Base-by-base conservation (phyloP, 164 flowering plant genomes). In the Buxus sempervirens region DNA sequence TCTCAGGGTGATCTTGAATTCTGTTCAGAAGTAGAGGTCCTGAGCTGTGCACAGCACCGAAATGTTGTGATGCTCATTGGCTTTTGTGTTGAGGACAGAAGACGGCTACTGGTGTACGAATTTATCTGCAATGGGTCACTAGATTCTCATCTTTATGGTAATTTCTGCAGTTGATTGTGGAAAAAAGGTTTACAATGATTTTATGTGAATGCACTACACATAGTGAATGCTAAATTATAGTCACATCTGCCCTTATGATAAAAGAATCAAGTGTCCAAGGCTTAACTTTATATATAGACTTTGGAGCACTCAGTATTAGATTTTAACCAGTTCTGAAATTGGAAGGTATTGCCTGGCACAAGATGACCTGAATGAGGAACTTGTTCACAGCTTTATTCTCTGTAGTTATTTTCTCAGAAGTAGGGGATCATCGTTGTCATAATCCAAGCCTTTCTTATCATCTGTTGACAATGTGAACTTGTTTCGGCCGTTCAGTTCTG, bases 11-110 rank as follows among this genome's bases (percentile, higher is more conserved):
- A 95, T 76, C 72, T 32, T 61, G 98, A 95, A 57, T 95, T 95
- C 71, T 95, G 94, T 82, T 85, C 96, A 1, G 98, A 95, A 79
- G 97, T 95, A 54, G 96, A 90, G 79, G 96, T 88, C 72, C 66
- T 95, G 57, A 95, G 97, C 76, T 90, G 98, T 73, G 98, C 98
- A 57, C 98, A 95, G 64, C 98, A 95, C 75, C 93, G 98, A 14
- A 95, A 95, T 82, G 97, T 95, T 68, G 98, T 95, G 57, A 82
- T 86, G 91, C 80, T 95, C 66, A 89, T 92, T 72, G 98, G 97
- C 15, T 88, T 85, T 70, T 95, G 98, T 48, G 87, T 90, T 53
- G 98, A 95, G 77, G 90, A 80, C 67, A 82, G 78, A 70, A 83
- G 88, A 69, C 82, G 96, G 72, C 75, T 92, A 78, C 86, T 95